phyloP scores from a whole-genome alignment of 306 rosid species.

The Gleditsia sinensis region DNA sequence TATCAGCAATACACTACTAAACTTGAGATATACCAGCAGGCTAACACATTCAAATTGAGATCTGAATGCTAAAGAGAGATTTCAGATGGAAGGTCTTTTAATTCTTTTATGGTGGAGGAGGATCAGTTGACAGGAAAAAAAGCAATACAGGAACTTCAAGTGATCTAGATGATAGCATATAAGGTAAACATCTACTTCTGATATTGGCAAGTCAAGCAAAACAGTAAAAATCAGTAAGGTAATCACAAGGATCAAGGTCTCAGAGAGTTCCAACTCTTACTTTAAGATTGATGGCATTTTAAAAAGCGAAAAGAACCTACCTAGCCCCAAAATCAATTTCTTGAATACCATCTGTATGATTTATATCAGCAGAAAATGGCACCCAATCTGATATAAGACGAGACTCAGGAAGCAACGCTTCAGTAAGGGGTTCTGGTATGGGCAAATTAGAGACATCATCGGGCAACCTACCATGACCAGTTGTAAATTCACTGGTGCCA shows the following conservation, averaged over 20 bases:
- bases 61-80: conserved; percentile 1
- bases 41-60: conserved; percentile 7
- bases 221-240: conserved; percentile 21
- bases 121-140: neutral
- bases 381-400: conserved; percentile 88
- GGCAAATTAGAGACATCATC: conserved; percentile 39
- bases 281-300: conserved; percentile 30
- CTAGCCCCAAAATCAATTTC: conserved; percentile 95
- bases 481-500: conserved; percentile 36
- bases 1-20: neutral
- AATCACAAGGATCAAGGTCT: conserved; percentile 11
- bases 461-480: conserved; percentile 43
- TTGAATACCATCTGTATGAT: conserved; percentile 47
- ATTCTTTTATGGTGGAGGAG: neutral
- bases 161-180: conserved; percentile 21
- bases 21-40: neutral
- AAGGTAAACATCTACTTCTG: neutral
- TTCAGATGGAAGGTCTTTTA: neutral
- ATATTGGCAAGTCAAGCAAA: conserved; percentile 19
- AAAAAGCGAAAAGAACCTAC: conserved; percentile 47
- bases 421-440: conserved; percentile 47
- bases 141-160: neutral
- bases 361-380: conserved; percentile 47
- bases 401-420: conserved; percentile 61
- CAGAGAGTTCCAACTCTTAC: conserved; percentile 4